Evolutionary conservation across 2,329 filamentous ascomycete species (phyloP).

Genomic region (Verticillium albo-atrum): DNA sequence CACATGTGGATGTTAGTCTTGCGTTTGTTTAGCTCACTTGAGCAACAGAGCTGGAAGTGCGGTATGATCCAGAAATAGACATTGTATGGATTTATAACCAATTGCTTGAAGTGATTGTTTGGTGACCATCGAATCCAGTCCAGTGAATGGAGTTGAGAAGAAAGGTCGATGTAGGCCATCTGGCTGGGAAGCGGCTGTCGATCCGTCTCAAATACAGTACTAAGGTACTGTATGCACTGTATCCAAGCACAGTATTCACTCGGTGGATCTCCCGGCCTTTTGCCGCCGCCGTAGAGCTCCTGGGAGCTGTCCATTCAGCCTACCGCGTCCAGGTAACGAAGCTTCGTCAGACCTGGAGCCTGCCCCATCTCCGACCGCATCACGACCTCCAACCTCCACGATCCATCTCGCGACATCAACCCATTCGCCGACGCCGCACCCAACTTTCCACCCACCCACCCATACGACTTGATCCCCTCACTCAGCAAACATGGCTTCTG

Average conservation of each 20-base stretch:
- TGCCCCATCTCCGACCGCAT: constrained; percentile 12
- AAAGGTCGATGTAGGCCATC: no score
- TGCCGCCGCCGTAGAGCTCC: constrained; percentile 8
- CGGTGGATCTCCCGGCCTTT: neutral
- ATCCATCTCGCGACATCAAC: constrained; percentile 3
- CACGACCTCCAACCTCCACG: constrained; percentile 4
- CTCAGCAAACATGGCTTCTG: constrained; percentile 66
- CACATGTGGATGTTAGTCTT: neutral
- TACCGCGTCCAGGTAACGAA: constrained; percentile 14
- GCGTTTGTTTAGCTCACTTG: neutral
- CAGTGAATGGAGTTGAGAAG: no score
- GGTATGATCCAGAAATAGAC: neutral
- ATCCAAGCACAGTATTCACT: neutral
- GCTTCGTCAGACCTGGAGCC: constrained; percentile 25
- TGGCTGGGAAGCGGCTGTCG: neutral
- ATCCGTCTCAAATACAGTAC: no score
- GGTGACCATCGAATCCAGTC: no score
- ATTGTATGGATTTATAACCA: no score
- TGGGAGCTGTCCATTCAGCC: constrained; percentile 12
- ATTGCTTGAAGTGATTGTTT: no score
- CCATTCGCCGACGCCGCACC: constrained; percentile 2
- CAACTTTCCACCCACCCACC: neutral
- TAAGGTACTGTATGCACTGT: neutral
- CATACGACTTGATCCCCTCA: neutral
- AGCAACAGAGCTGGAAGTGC: neutral